Percentiles rank a stretch among this genome's conserved stretches.
Evolutionary conservation across 148 eudicot species (phyloP).

Genomic region (Limonium bicolor): DNA sequence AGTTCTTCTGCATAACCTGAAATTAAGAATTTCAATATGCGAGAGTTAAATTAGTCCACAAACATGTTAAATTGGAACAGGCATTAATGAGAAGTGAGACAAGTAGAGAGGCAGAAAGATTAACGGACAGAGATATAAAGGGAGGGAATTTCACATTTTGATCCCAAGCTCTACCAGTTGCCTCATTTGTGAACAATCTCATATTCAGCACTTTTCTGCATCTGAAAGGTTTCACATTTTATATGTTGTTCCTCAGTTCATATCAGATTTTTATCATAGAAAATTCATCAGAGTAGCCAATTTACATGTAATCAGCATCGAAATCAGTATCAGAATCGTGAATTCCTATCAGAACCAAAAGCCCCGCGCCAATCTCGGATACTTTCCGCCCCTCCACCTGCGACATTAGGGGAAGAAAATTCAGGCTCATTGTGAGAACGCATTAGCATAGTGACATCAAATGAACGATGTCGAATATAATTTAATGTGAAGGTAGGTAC

Average conservation of each 20-base stretch:
- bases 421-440: too few species aligned
- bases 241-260: background rate
- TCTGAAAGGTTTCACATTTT: constrained; percentile 17
- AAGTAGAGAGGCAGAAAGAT: background rate
- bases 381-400: constrained; percentile 85
- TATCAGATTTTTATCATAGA: background rate
- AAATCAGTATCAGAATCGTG: constrained; percentile 60
- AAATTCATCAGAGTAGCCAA: background rate
- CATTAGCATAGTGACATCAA: too few species aligned
- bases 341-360: constrained; percentile 71
- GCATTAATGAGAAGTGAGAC: background rate
- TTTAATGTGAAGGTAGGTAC: too few species aligned
- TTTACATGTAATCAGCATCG: constrained; percentile 73
- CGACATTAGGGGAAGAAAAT: too few species aligned
- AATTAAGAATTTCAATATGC: background rate
- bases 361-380: constrained; percentile 77
- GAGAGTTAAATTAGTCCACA: background rate
- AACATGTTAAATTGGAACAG: background rate
- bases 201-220: constrained; percentile 87
- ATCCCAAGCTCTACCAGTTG: constrained; percentile 74
- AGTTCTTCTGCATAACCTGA: constrained; percentile 86
- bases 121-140: background rate
- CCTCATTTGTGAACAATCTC: constrained; percentile 77
- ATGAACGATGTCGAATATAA: too few species aligned
- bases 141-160: constrained; percentile 35